Evolutionary conservation across 805 yeast species (phyloP), one percentile per base, ranked within the genome.

Genomic region (Teunomyces tritomae): DNA sequence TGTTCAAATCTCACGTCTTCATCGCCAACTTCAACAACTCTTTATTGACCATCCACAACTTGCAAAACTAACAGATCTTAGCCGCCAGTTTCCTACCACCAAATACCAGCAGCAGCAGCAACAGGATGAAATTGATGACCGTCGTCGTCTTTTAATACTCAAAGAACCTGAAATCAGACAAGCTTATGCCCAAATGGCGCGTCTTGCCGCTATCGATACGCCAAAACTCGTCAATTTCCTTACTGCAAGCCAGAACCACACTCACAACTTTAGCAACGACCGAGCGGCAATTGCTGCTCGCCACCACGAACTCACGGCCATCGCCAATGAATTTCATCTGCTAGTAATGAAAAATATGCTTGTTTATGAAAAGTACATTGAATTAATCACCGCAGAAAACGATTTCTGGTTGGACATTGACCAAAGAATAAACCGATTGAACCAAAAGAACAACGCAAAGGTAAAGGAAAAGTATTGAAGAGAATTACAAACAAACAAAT

Each of bases 291-390:
- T 59, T 3, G 26, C 45, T 17, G 20, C 20, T 2, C 46, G 53
- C 20, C 43, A 46, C 32, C 36, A 33, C 3, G 50, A 51, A 30
- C 29, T 67, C 4, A 45, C 53, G 20, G 47, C 43, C 5, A 16
- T 67, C 2, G 47, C 62, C 1, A 44, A 47, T 4, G 47, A 52
- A 11, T 57, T 58, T 39, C 66, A 65, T 34, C 28, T 50, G 30
- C 45, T 66, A 11, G 57, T 61, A 8, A 52, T 62, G 7, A 68
- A 67, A 44, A 64, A 59, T 36, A 57, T 70, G 57, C 45, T 67
- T 11, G 57, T 68, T 13, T 53, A 61, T 13, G 71, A 68, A 42
- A 57, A 56, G 50, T 68, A 61, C 47, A 50, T 58, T 4, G 48
- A 46, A 6, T 33, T 65, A 41, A 44, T 62, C 37, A 29, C 53